Evolutionary conservation across 495 filamentous ascomycete species (phyloP).

Genomic region (Neurospora sp.): DNA sequence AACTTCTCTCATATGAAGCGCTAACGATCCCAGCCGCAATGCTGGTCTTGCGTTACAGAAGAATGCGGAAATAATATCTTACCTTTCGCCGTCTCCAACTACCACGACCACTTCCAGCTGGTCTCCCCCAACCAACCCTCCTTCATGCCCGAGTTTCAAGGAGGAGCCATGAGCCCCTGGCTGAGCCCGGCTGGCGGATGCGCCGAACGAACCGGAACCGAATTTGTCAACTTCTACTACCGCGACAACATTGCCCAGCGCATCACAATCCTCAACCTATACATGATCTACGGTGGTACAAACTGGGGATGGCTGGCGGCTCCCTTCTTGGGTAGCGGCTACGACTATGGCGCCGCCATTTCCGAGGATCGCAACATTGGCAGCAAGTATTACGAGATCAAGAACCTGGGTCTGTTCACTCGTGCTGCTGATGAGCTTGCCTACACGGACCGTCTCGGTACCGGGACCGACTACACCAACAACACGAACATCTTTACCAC

Average conservation of each 20-base stretch:
- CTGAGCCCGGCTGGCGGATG: conserved; percentile 43
- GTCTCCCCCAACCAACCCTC: conserved; percentile 27
- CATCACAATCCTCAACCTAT: conserved; percentile 33
- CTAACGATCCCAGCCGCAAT: conserved; percentile 30
- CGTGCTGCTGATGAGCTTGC: conserved; percentile 36
- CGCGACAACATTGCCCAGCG: conserved; percentile 39
- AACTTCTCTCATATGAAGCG: fast-evolving
- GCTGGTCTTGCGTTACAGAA: conserved; percentile 48
- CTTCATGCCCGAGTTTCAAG: conserved; percentile 56
- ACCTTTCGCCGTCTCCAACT: conserved; percentile 5
- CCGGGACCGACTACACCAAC: conserved; percentile 31
- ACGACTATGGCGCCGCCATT: conserved; percentile 52
- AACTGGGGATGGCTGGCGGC: conserved; percentile 36
- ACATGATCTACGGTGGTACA: conserved; percentile 49
- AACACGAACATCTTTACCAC: conserved; percentile 36
- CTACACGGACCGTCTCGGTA: conserved; percentile 33
- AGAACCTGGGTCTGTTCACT: conserved; percentile 46
- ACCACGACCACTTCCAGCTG: conserved; percentile 11
- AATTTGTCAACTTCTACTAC: conserved; percentile 51
- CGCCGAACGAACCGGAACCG: conserved; percentile 25
- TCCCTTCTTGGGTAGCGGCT: conserved; percentile 29
- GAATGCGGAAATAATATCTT: conserved; percentile 42
- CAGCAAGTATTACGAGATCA: conserved; percentile 51
- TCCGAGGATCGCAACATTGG: conserved; percentile 46
- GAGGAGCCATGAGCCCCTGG: conserved; percentile 54